Conservation (phyloP, 352 stramenopile species). For the Saprolegnia diclina region DNA sequence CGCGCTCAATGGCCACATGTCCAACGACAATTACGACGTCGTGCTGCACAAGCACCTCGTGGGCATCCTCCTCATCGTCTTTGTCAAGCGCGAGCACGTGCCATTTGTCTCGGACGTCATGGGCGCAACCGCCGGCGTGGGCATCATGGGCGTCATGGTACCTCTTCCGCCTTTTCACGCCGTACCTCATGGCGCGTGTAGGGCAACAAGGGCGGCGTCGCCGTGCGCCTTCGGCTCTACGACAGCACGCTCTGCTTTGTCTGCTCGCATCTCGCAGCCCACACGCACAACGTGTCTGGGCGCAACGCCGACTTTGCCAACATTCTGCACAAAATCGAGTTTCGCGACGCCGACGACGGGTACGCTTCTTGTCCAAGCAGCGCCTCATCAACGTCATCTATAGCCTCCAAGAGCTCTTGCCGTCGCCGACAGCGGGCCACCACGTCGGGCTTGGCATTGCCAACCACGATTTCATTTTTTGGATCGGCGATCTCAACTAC, state of each 20-base stretch:
- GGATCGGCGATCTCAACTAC: conserved; percentile 91
- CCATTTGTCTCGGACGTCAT: conserved; percentile 83
- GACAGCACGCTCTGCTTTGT: conserved; percentile 98
- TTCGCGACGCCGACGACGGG: conserved; percentile 38
- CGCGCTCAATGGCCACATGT: conserved; percentile 84
- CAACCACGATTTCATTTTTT: conserved; percentile 99
- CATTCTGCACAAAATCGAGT: conserved; percentile 95
- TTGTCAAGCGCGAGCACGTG: conserved; percentile 81
- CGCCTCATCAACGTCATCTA: background rate
- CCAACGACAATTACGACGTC: conserved; percentile 46
- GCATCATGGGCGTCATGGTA: conserved; percentile 96
- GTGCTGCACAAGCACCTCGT: conserved; percentile 94
- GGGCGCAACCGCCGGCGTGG: conserved; percentile 89
- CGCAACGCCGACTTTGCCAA: conserved; percentile 98
- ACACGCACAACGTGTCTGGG: conserved; percentile 95
- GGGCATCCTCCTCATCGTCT: conserved; percentile 95
- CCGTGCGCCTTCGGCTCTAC: conserved; percentile 95
- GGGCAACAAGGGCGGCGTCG: conserved; percentile 98
- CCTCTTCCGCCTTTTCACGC: background rate
- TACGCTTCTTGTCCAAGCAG: background rate
- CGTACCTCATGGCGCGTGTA: conserved; percentile 34
- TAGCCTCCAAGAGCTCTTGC: background rate
- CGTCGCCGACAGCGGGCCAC: conserved; percentile 32
- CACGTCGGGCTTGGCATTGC: conserved; percentile 52
- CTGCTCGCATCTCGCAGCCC: conserved; percentile 96